These are phyloP conservation scores for Komagataella phaffii DNA, from an alignment of 805 yeast species.

Conservation along the genomic window DNA sequence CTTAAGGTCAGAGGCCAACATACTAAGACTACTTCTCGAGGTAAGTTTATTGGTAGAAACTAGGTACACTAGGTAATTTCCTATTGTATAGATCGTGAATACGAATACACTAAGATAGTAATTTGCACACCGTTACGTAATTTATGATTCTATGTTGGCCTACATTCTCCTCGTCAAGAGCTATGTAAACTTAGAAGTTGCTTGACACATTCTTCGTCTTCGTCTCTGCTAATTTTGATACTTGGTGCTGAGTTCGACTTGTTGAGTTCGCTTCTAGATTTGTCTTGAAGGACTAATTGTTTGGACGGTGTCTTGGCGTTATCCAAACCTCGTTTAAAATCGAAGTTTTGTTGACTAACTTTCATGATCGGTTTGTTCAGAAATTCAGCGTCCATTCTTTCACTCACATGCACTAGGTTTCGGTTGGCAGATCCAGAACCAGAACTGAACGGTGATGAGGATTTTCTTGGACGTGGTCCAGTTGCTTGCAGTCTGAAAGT, in stretches of 20 bases:
- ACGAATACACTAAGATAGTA: not conserved
- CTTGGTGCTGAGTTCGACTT: not conserved
- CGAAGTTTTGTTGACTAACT: not conserved
- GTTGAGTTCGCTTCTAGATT: not conserved
- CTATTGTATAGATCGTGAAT: not conserved
- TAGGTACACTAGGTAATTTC: not conserved
- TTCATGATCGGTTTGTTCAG: not conserved
- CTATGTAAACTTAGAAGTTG: not conserved
- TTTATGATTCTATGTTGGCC: not conserved
- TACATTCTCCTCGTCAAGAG: not conserved
- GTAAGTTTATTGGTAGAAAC: slow-evolving; percentile 28
- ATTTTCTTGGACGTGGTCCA: not conserved
- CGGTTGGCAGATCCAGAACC: not conserved
- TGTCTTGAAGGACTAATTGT: not conserved
- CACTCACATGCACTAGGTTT: not conserved
- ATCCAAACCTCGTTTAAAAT: not conserved
- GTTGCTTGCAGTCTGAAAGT: slow-evolving; percentile 20
- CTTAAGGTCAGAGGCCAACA: slow-evolving; percentile 99
- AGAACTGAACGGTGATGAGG: not conserved
- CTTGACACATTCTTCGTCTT: not conserved
- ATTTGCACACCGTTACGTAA: not conserved
- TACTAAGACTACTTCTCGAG: slow-evolving; percentile 99
- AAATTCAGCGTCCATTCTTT: not conserved
- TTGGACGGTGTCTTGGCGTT: not conserved
- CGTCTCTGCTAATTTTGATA: not conserved